Base-by-base conservation (phyloP, 257 asterid species). In the Primulina eburnea region DNA sequence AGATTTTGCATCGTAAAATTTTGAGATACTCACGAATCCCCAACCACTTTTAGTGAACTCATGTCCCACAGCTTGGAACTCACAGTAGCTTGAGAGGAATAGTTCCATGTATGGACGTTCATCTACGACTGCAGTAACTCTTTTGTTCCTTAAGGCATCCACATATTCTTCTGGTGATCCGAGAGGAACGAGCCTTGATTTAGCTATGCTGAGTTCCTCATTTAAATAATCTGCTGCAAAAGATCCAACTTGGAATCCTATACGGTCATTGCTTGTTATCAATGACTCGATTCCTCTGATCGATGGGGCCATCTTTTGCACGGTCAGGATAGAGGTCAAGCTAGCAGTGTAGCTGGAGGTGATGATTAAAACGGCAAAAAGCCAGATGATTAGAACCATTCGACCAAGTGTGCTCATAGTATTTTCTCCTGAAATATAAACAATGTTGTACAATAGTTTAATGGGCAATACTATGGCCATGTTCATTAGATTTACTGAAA, bases 291-390 rank as follows among this genome's bases (percentile, higher is more conserved):
- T 80, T 24, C 90, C 88, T 4, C 74, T 85, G 64, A 85, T 80
- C 14, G 90, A 65, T 26, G 89, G 80, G 57, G 83, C 62, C 3
- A 77, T 40, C 75, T 78, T 89, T 63, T 82, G 87, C 3, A 82
- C 85, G 9, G 92, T 86, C 14, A 86, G 83, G 78, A 86, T 82
- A 21, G 89, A 83, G n/a, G 92, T 86, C 79, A 86, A 78, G 73
- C 87, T 86, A 4, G 92, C 87, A 17, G 89, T 86, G 75, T 86
- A 86, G 78, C 89, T 86, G 43, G 89, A 86, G 52, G 82, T 78
- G 34, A 86, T 73, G 50, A 86, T 87, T 66, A 86, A 67, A 53
- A 84, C 81, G 58, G 79, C 80, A 74, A 86, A 86, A 4, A 86
- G 81, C 89, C 92, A 86, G 21, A 84, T 82, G 55, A 79, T 65